Evolutionary conservation across 148 eudicot genomes (phyloP), one percentile per base, ranked within the genome.

Genomic region (Cornus kousa): DNA sequence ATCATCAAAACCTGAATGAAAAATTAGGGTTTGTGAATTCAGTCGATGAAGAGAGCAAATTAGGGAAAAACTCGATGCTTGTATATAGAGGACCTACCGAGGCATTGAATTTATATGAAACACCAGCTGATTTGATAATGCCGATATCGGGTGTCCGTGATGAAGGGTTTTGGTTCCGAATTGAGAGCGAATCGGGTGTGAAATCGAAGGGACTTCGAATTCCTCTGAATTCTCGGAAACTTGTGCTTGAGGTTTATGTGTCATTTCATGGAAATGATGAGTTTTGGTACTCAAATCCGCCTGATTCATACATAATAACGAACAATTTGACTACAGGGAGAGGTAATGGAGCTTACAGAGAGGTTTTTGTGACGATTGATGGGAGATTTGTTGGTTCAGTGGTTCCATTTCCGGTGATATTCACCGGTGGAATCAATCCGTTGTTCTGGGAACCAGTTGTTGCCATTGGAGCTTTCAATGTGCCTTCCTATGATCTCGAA

Each of bases 271-370:
- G 98, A 67, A 82, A 95, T 71, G 98, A 95, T 73, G 98, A 95
- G 80, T 93, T 93, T 78, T 95, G 98, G 98, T 95, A 93, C 88
- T 80, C 91, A 3, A 95, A 95, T 83, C 97, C 97, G 12, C 93
- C 98, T 0, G 85, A 88, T 82, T 71, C 82, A 16, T 95, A 95
- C 82, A 85, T 90, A 9, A 68, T 67, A 20, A 60, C 53, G n/a
- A 93, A 93, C 67, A 82, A 86, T 67, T 77, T 93, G 84, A 69
- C 82, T 28, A 90, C 88, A 0, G 80, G 73, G 59, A 57, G 92
- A 23, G 97, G 90, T 3, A 90, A 91, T 72, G 97, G 98, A 13
- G 88, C 95, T 0, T 91, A 75, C 67, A 79, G 97, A 71, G 95
- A 93, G 74, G 84, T 91, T 76, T 83, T 85, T 65, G 86, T 89